phyloP scores from a whole-genome alignment of 768 basidiomycete genomes.

The Psilocybe tampanensis region DNA sequence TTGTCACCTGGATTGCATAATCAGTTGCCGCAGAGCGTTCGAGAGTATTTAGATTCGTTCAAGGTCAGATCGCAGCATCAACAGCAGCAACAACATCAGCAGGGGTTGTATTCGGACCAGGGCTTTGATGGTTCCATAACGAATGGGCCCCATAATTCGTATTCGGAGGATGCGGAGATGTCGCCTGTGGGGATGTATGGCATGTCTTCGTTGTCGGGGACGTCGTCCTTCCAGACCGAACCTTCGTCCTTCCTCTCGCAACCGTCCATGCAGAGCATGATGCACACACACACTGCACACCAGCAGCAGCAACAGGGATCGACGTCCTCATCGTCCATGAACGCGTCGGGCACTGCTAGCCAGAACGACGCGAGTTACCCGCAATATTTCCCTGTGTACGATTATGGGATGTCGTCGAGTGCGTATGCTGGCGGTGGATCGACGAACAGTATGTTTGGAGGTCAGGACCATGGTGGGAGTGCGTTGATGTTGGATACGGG shows the following conservation, averaged over 20 bases:
- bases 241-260: slow-evolving; percentile 34
- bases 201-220: slow-evolving; percentile 35
- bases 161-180: slow-evolving; percentile 34
- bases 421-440: neutral
- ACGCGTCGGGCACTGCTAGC: slow-evolving; percentile 8
- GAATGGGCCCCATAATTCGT: slow-evolving; percentile 21
- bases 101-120: slow-evolving; percentile 8
- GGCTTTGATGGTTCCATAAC: slow-evolving; percentile 9
- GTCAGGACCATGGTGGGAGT: slow-evolving; percentile 9
- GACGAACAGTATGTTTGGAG: slow-evolving; percentile 17
- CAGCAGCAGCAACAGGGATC: slow-evolving; percentile 12
- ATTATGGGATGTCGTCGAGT: slow-evolving; percentile 51
- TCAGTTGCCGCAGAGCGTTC: slow-evolving; percentile 61
- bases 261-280: slow-evolving; percentile 24
- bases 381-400: slow-evolving; percentile 76
- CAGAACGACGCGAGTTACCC: slow-evolving; percentile 43
- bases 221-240: slow-evolving; percentile 37
- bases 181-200: slow-evolving; percentile 51
- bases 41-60: slow-evolving; percentile 73
- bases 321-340: too few relatives aligned
- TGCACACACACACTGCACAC: slow-evolving; percentile 28
- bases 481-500: neutral
- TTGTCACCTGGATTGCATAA: slow-evolving; percentile 51
- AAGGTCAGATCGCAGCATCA: slow-evolving; percentile 24
- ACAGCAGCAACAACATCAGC: slow-evolving; percentile 25